phyloP scores from a whole-genome alignment of 164 flowering plant genomes.

The Saururus chinensis region DNA sequence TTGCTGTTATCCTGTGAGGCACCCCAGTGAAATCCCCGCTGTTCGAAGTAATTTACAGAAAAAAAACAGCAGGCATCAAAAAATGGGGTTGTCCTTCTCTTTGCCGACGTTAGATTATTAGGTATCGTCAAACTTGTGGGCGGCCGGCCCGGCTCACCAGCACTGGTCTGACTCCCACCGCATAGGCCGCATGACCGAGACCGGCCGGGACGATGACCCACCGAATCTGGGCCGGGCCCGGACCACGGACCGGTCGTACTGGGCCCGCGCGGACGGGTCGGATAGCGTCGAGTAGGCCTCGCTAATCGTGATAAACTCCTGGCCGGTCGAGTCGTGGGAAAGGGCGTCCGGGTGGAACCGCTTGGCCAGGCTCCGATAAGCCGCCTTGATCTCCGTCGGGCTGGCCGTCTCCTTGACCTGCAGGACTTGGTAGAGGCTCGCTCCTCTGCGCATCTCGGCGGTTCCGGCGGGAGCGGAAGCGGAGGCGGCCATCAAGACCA shows the following conservation, averaged over 20 bases:
- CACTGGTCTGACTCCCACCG: constrained; percentile 91
- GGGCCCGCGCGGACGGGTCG: constrained; percentile 58
- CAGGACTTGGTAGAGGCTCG: constrained; percentile 48
- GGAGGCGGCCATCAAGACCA: neutral
- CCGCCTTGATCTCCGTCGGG: constrained; percentile 48
- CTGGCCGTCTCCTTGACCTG: constrained; percentile 39
- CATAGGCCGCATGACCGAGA: constrained; percentile 16
- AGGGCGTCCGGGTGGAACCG: constrained; percentile 50
- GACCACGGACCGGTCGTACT: constrained; percentile 26
- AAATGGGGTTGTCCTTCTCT: too few species aligned
- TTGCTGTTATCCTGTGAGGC: too few species aligned
- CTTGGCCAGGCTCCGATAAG: constrained; percentile 61
- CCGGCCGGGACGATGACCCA: neutral
- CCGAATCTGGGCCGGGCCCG: neutral
- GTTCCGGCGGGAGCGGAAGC: constrained; percentile 1
- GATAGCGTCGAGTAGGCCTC: constrained; percentile 70
- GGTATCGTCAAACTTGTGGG: too few species aligned
- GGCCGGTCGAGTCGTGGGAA: constrained; percentile 23
- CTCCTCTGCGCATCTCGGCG: neutral
- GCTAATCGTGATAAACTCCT: constrained; percentile 61
- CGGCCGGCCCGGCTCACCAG: constrained; percentile 53
- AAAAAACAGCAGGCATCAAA: too few species aligned
- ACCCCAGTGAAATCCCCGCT: too few species aligned
- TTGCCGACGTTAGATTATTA: too few species aligned
- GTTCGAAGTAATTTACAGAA: too few species aligned